Evolutionary conservation across 2,329 filamentous ascomycete genomes (phyloP), one percentile per base, ranked within the genome.

Genomic region (Scopulariopsis brevicaulis): DNA sequence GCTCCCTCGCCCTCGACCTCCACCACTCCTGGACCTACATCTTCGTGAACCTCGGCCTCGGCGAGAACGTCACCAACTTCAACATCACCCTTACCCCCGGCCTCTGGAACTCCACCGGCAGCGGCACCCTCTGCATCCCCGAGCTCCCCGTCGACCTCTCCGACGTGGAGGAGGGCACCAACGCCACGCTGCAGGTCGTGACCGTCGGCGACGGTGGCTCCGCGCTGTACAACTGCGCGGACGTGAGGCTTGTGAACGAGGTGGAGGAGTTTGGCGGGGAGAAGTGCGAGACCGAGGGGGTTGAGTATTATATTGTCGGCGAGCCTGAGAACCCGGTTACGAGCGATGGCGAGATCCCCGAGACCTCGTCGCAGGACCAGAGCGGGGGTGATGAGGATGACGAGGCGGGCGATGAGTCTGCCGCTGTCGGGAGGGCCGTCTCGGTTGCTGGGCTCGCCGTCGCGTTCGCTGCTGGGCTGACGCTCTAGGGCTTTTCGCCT

Each of bases 161-260:
- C 25, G 74, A 75, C 54, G 70, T 85, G 43, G 68, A 67, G 25
- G 82, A 87, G 43, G 87, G 87, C 50, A 77, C 79, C 62, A 75
- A 80, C 54, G 87, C 79, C 15, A 86, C 82, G 35, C 73, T 91
- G 58, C 87, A 90, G 72, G 82, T 91, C 56, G 78, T 90, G 40
- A 85, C 83, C 4, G 74, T 83, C 53, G 83, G 82, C 32, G 74
- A 80, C 24, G 74, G 73, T 4, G 79, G 76, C 22, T 77, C 76
- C 46, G 83, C 86, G 18, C 72, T 91, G 35, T 91, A 90, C 71
- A 87, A 85, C 70, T 92, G 88, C 69, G 85, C 87, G 66, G 87
- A 92, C 64, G 81, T 91, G 63, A 84, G 81, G 28, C 85, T 92
- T 72, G 79, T 77, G 35, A 72, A 73, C 56, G 72, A 73, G 12